These are phyloP conservation scores for Aspergillus kassunensis DNA, from an alignment of 495 filamentous ascomycete genomes.

Conservation along the genomic window DNA sequence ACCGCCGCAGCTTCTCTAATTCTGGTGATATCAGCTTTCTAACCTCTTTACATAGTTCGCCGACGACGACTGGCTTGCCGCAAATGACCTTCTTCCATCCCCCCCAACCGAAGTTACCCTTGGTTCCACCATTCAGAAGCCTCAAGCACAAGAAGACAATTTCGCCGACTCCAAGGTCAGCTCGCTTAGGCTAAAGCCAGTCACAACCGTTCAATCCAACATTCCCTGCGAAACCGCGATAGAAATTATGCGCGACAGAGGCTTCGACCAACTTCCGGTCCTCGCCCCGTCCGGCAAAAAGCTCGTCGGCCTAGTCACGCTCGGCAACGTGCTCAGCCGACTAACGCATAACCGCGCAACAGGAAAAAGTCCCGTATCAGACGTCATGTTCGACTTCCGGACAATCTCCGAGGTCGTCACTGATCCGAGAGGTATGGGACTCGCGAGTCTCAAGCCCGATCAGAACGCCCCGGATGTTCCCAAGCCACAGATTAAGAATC, in stretches of 20 bases:
- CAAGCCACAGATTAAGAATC: slow-evolving; percentile 34
- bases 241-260: slow-evolving; percentile 94
- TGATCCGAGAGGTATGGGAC: slow-evolving; percentile 63
- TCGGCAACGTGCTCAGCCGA: slow-evolving; percentile 90
- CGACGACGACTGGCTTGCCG: slow-evolving; percentile 96
- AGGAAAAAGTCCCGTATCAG: slow-evolving; percentile 63
- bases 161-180: slow-evolving; percentile 72
- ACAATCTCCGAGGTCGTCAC: slow-evolving; percentile 84
- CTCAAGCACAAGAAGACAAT: slow-evolving; percentile 43
- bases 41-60: slow-evolving; percentile 59
- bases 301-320: slow-evolving; percentile 85
- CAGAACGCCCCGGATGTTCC: slow-evolving; percentile 6
- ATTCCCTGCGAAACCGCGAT: slow-evolving; percentile 77
- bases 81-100: slow-evolving; percentile 78
- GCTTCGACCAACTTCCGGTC: slow-evolving; percentile 94
- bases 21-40: not conserved
- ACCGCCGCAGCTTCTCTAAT: not conserved
- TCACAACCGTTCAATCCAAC: slow-evolving; percentile 71
- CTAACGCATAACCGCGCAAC: slow-evolving; percentile 77
- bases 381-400: slow-evolving; percentile 96
- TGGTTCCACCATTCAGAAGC: slow-evolving; percentile 33
- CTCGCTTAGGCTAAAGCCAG: slow-evolving; percentile 81
- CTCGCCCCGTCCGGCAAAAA: slow-evolving; percentile 61
- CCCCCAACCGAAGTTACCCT: slow-evolving; percentile 49
- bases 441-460: slow-evolving; percentile 12